Conservation (phyloP, 345 rosid species). For the Eucalyptus albens region DNA sequence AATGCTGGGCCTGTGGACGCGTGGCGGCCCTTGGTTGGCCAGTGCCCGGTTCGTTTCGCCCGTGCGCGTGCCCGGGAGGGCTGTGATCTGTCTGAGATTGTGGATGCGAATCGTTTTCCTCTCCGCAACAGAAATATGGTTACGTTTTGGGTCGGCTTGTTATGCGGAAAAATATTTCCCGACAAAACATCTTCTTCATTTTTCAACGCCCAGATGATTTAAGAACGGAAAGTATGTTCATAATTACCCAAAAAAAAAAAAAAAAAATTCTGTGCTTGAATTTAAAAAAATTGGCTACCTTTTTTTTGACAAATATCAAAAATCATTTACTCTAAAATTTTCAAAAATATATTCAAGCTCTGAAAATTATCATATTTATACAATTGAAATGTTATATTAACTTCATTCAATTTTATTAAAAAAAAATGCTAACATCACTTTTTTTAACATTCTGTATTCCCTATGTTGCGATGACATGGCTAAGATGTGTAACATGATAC, state of each 20-base stretch:
- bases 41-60: background rate
- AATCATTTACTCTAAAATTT: too few species aligned
- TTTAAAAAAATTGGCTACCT: too few species aligned
- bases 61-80: background rate
- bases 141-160: background rate
- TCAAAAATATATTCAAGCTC: too few species aligned
- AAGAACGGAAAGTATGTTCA: background rate
- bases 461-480: fast-evolving
- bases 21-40: background rate
- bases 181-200: background rate
- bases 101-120: background rate
- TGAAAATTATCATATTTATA: fast-evolving
- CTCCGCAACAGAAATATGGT: background rate
- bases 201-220: background rate
- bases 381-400: too few species aligned
- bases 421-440: too few species aligned
- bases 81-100: background rate
- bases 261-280: too few species aligned
- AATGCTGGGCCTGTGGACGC: background rate
- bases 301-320: too few species aligned
- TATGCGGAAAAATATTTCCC: background rate
- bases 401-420: too few species aligned
- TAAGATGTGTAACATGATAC: fast-evolving
- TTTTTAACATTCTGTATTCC: too few species aligned
- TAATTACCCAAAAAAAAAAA: too few species aligned